Base-by-base conservation (phyloP, 23 red algal genomes). In the Gracilaria vermiculophylla region DNA sequence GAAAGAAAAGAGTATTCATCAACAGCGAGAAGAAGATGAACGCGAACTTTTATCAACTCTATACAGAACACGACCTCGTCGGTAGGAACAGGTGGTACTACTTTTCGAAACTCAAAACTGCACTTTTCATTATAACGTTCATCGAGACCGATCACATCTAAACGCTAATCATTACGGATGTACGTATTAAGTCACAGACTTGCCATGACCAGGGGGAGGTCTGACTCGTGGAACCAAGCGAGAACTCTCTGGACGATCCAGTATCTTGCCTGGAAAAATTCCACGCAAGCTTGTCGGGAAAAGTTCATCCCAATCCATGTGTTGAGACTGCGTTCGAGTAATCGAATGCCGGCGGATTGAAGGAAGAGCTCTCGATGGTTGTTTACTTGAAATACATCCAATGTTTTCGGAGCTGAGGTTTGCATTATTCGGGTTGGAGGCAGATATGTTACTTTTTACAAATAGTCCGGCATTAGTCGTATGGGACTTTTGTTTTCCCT, bases 1-100 rank as follows among this genome's bases (percentile, higher is more conserved):
- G 20, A 91, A 91, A 45, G 87, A 91, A 43, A 60, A 91, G 62
- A 91, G 75, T 36, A 91, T 91, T 54, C 60, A 76, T 25, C 60
- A 80, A 51, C 87, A 81, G 62, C 49, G 87, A 56, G 54, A 47
- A 11, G 75, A 66, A 27, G 87, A 91, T 55, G 87, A 91, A 60
- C 19, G n/a, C 6, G 87, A 66, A 20, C 62, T 91, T 40, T 53
- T 91, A 10, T 50, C 74, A 15, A 81, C 75, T 7, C 53, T 91
- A 12, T 91, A 49, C 61, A 64, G 57, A 52, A 47, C 56, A 44
- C 55, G 61, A 84, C 80, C 57, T 11, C 56, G 80, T 36, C 80
- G 80, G 35, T 84, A 60, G 45, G 8, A 37, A 34, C 3, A 12
- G 17, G 5, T 34, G 8, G 32, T 64, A 19, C 2, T 14, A 57